Base-by-base conservation (phyloP, 106 monocot genomes). In the Dendrobium officinale region DNA sequence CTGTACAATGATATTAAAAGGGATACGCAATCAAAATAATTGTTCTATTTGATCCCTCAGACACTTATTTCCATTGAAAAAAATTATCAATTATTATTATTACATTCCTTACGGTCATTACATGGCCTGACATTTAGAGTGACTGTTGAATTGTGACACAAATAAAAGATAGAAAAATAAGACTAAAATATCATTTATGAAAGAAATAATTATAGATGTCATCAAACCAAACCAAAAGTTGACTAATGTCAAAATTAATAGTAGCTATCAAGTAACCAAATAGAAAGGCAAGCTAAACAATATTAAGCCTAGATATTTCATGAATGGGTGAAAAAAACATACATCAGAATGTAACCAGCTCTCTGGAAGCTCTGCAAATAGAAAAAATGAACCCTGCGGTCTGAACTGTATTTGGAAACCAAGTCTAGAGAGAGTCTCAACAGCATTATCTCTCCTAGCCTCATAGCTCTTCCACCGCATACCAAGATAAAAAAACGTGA, bases 301-400 rank as follows among this genome's bases (percentile, higher is more conserved):
- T 17, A 37, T 4, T 42, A 49, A 80, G 58, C 19, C 15, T 20
- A 18, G 58, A 58, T 58, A n/a, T 58, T 72, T 56, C 78, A 13
- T 48, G 54, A 40, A 70, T 11, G 20, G 48, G 73, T 45, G 49
- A 45, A 70, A 66, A 45, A 45, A 5, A 73, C 89, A 54, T 90
- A 93, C 96, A 86, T 96, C 96, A 72, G 93, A 93, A 75, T 85
- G 75, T 37, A 51, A 29, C 80, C 90, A 94, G 37, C 61, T 81
- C 74, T 72, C 37, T 6, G 96, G 94, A 76, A 97, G 86, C 85
- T 92, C 89, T 22, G 90, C 90, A 72, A 97, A 94, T 17, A 94
- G 58, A 26, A 96, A 96, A 33, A 89, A 75, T 45, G 96, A 92
- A 51, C 96, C 96, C 49, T 93, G 90, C 22, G 94, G 96, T 79